Evolutionary conservation across 116 monocot genomes (phyloP).

Genomic region (Cymodocea nodosa): DNA sequence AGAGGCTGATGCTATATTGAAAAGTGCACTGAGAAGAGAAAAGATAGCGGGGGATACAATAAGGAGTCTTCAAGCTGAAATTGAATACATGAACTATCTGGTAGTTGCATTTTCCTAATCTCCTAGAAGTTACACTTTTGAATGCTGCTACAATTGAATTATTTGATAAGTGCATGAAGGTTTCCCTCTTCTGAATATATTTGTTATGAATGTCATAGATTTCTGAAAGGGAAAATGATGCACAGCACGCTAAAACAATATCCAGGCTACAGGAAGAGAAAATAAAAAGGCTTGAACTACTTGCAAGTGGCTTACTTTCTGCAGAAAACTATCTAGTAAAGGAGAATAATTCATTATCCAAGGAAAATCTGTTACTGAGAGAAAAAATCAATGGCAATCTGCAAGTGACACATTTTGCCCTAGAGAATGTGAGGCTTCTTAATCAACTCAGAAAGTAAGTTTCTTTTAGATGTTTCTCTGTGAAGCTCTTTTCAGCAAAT

Average conservation of each 20-base stretch:
- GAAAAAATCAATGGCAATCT: conserved; percentile 33
- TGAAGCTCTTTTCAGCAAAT: conserved; percentile 2
- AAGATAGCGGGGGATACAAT: conserved; percentile 24
- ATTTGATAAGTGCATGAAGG: too few species aligned
- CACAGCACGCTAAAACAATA: conserved; percentile 15
- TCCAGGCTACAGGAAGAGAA: conserved; percentile 39
- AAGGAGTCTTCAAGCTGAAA: conserved; percentile 43
- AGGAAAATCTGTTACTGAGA: conserved; percentile 41
- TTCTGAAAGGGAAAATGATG: conserved; percentile 40
- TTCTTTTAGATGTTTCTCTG: not conserved
- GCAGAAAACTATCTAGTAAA: conserved; percentile 38
- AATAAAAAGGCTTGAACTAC: conserved; percentile 30
- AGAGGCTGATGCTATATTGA: conserved; percentile 31
- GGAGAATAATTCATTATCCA: conserved; percentile 39
- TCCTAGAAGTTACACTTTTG: not conserved
- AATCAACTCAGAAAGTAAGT: conserved; percentile 47
- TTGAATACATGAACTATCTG: conserved; percentile 39
- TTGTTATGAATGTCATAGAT: conserved; percentile 16
- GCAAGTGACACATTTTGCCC: conserved; percentile 33
- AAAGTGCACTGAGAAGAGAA: conserved; percentile 50
- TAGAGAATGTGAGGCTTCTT: conserved; percentile 46
- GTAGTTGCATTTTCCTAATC: conserved; percentile 20
- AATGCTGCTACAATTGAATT: too few species aligned
- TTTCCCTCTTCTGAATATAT: not conserved
- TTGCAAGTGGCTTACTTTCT: conserved; percentile 36